These are phyloP conservation scores for Sporisorium iseilematis-ciliati DNA, from an alignment of 1,284 basidiomycete genomes.

Conservation along the genomic window DNA sequence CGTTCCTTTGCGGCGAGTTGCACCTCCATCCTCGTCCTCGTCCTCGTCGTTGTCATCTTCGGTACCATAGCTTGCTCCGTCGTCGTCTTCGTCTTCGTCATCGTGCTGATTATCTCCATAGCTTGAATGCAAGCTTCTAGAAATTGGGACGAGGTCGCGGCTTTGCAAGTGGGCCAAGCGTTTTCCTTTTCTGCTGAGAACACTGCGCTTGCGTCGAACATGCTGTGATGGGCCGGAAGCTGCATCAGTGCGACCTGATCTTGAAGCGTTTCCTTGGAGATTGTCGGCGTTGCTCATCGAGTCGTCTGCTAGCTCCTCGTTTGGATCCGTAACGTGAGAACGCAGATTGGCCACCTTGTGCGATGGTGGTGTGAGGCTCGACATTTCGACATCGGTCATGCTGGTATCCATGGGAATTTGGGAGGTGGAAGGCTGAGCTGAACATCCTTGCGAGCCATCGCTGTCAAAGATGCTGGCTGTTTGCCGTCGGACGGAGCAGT, in stretches of 20 bases:
- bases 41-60: conserved; percentile 31
- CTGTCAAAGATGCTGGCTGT: conserved; percentile 36
- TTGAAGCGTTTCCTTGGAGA: conserved; percentile 1
- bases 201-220: conserved; percentile 33
- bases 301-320: conserved; percentile 30
- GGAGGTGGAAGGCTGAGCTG: conserved; percentile 17
- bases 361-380: conserved; percentile 49
- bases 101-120: conserved; percentile 1
- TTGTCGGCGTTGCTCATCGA: conserved; percentile 33
- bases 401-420: conserved; percentile 20
- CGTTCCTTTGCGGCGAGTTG: conserved; percentile 14
- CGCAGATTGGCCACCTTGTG: conserved; percentile 16
- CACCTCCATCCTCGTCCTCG: conserved; percentile 6
- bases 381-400: conserved; percentile 54
- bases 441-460: conserved; percentile 7
- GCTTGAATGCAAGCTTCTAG: conserved; percentile 5
- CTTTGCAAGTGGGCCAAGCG: conserved; percentile 48
- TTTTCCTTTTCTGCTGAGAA: conserved; percentile 51
- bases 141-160: conserved; percentile 27
- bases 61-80: conserved; percentile 20
- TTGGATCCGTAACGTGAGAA: conserved; percentile 7
- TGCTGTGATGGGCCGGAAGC: conserved; percentile 14
- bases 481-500: neutral
- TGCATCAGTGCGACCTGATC: neutral
- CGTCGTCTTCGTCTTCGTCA: conserved; percentile 10